A percentile compares a stretch with the other conserved stretches of the same genome.
These are phyloP conservation scores for Rhizopus microsporus DNA, from an alignment of 371 early-diverging fungal species.

Conservation along the genomic window DNA sequence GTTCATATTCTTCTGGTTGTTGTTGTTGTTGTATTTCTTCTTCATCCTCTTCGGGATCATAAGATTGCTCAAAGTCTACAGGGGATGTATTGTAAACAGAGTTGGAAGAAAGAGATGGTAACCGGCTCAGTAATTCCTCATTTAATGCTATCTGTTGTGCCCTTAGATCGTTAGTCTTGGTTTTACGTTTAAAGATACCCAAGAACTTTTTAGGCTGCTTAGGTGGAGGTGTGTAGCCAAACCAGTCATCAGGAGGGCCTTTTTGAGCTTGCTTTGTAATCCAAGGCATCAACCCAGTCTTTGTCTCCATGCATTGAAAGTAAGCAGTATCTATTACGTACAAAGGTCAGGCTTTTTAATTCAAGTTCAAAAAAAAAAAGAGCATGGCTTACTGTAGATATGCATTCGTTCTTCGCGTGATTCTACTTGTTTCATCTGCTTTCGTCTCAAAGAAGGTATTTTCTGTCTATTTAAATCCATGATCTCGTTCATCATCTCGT, in stretches of 20 bases:
- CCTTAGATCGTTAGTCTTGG: conserved; percentile 7
- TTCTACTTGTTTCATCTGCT: conserved; percentile 25
- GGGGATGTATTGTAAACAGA: not conserved
- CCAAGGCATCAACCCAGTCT: conserved; percentile 22
- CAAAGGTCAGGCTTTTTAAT: not conserved
- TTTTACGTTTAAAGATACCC: conserved; percentile 27
- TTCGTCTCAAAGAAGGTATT: conserved; percentile 19
- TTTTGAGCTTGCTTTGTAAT: conserved; percentile 29
- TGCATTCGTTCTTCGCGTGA: conserved; percentile 21
- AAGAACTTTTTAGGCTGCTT: conserved; percentile 26
- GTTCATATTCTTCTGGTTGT: not conserved
- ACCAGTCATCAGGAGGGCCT: conserved; percentile 32
- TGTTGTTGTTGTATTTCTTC: conserved; percentile 3
- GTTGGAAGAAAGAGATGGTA: conserved; percentile 10
- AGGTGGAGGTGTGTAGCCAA: conserved; percentile 25
- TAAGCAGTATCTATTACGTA: conserved; percentile 19
- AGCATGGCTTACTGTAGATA: conserved; percentile 18
- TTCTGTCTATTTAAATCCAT: conserved; percentile 4
- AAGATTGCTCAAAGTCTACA: conserved; percentile 3
- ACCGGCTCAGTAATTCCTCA: conserved; percentile 13
- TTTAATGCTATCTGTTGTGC: conserved; percentile 18
- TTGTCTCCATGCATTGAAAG: conserved; percentile 20
- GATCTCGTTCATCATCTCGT: not conserved
- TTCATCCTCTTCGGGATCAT: not conserved
- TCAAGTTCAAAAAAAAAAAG: too few relatives aligned